These are phyloP conservation scores for Clavulina sp. DNA, from an alignment of 768 basidiomycete species.

Conservation along the genomic window DNA sequence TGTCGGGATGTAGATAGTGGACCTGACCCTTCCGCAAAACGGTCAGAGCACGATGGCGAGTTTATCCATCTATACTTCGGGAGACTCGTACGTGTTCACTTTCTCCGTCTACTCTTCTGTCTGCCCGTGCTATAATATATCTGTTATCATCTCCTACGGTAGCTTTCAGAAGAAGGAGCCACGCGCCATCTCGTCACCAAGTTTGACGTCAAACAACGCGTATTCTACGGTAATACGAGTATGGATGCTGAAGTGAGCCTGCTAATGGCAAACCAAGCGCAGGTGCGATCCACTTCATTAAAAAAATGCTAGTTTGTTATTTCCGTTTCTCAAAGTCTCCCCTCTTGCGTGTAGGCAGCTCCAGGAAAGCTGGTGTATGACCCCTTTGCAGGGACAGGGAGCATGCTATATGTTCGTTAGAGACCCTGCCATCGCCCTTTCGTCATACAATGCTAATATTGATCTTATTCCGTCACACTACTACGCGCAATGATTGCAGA, in stretches of 20 bases:
- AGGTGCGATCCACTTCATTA: slow-evolving; percentile 38
- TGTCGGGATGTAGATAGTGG: slow-evolving; percentile 4
- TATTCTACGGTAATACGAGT: slow-evolving; percentile 87
- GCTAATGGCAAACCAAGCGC: slow-evolving; percentile 89
- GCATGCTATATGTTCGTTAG: slow-evolving; percentile 58
- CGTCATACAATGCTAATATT: background rate
- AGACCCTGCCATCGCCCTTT: background rate
- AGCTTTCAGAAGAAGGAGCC: no score
- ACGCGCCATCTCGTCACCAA: slow-evolving; percentile 48
- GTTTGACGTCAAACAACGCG: slow-evolving; percentile 80
- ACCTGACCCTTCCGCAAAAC: no score
- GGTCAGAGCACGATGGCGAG: slow-evolving; percentile 38
- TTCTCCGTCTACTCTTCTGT: background rate
- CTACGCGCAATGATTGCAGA: slow-evolving; percentile 28
- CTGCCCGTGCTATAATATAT: slow-evolving; percentile 7
- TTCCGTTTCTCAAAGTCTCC: no score
- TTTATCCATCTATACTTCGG: slow-evolving; percentile 67
- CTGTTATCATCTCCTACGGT: no score
- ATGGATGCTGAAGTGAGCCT: slow-evolving; percentile 96
- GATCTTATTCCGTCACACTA: background rate
- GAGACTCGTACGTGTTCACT: slow-evolving; percentile 48
- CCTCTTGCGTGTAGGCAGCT: slow-evolving; percentile 43
- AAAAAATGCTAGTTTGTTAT: no score
- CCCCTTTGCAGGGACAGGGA: slow-evolving; percentile 88
- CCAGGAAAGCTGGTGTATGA: slow-evolving; percentile 90